Percentiles rank a stretch among this genome's conserved stretches.
phyloP scores from a whole-genome alignment of 371 early-diverging fungal species.

The Entomophthora muscae region DNA sequence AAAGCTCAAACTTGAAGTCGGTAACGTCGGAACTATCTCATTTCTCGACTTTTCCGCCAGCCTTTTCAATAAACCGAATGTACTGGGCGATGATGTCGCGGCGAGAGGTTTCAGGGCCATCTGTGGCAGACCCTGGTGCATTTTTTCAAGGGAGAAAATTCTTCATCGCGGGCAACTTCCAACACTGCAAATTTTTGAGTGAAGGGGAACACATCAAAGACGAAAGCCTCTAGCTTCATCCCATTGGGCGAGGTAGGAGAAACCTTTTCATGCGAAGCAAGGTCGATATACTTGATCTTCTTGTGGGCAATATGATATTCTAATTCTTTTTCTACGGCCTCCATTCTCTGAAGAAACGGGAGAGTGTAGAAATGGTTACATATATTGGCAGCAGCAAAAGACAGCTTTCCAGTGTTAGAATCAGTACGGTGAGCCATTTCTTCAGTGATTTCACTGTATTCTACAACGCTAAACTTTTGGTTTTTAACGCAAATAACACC shows the following conservation, averaged over 20 bases:
- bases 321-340: constrained; percentile 55
- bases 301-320: constrained; percentile 93
- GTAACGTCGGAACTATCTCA: constrained; percentile 29
- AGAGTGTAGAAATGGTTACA: constrained; percentile 94
- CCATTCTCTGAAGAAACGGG: constrained; percentile 71
- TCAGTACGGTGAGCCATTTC: constrained; percentile 46
- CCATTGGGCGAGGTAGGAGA: constrained; percentile 71
- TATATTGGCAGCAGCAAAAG: constrained; percentile 88
- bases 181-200: constrained; percentile 73
- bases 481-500: constrained; percentile 85
- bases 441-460: constrained; percentile 82
- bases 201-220: constrained; percentile 91
- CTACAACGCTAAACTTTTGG: constrained; percentile 71
- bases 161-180: constrained; percentile 78
- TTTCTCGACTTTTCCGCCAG: constrained; percentile 62
- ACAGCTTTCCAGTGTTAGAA: constrained; percentile 39
- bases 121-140: constrained; percentile 71
- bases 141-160: constrained; percentile 97
- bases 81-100: constrained; percentile 73
- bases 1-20: constrained; percentile 53
- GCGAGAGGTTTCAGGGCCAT: constrained; percentile 87
- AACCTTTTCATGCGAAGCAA: constrained; percentile 51
- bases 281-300: constrained; percentile 84
- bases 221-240: constrained; percentile 88
- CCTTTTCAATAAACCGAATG: constrained; percentile 61